A percentile compares a stretch with the other conserved stretches of the same genome.
Conservation (phyloP, 495 filamentous ascomycete genomes). For the Trichoderma orchidacearum region DNA sequence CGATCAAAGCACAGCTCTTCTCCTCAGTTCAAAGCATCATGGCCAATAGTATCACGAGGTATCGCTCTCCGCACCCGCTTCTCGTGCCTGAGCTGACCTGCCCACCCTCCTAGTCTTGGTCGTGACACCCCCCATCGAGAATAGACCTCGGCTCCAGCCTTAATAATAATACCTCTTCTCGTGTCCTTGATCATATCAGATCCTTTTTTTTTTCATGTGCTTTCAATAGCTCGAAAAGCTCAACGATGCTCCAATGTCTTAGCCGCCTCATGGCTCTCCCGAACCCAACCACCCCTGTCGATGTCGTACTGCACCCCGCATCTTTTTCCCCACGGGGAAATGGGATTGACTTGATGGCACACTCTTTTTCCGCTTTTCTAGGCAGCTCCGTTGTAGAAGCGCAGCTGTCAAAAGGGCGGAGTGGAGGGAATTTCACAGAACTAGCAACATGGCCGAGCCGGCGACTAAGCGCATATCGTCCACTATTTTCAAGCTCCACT, state of each 20-base stretch:
- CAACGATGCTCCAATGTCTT: too few species aligned
- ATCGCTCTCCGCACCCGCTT: neutral
- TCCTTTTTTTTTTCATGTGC: neutral
- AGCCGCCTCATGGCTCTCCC: neutral
- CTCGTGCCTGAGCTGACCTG: neutral
- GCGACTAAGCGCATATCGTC: neutral
- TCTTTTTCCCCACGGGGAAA: conserved; percentile 3
- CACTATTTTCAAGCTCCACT: neutral
- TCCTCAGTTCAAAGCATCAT: neutral
- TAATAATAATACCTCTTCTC: neutral
- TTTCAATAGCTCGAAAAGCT: neutral
- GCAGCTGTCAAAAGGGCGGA: neutral
- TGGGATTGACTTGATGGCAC: neutral
- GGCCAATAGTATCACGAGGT: neutral
- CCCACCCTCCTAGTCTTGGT: neutral
- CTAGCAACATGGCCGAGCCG: neutral
- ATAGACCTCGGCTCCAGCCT: neutral
- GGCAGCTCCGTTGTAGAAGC: neutral
- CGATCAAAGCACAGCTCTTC: neutral
- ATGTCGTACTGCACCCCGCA: neutral
- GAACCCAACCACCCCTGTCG: neutral
- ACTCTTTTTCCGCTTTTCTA: neutral
- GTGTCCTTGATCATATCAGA: neutral
- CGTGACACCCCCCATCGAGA: neutral
- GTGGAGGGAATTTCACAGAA: neutral